These are phyloP conservation scores for Daldinia caldariorum DNA, from an alignment of 495 filamentous ascomycete genomes.

Conservation along the genomic window DNA sequence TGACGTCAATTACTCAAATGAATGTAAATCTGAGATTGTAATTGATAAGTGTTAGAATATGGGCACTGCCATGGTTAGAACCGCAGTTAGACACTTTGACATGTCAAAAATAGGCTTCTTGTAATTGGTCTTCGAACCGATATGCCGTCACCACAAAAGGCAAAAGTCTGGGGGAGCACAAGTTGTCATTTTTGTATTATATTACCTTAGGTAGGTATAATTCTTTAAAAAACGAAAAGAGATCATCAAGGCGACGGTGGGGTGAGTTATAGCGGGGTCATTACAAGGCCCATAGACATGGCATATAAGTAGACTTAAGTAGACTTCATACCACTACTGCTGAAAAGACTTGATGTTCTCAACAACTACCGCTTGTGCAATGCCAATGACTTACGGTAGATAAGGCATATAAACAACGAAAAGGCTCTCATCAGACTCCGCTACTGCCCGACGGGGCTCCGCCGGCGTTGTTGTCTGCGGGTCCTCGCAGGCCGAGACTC, in stretches of 20 bases:
- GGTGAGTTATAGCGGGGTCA: conserved; percentile 2
- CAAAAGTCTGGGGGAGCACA: background rate
- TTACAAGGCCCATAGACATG: background rate
- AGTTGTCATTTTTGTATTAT: background rate
- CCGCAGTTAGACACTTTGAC: background rate
- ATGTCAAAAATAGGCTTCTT: background rate
- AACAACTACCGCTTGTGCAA: background rate
- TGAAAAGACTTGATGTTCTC: background rate
- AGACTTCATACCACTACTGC: background rate
- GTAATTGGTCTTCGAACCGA: background rate
- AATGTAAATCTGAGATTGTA: background rate
- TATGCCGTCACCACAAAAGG: background rate
- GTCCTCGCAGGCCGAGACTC: conserved; percentile 11
- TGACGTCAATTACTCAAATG: background rate
- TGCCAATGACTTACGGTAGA: background rate
- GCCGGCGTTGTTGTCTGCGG: conserved; percentile 14
- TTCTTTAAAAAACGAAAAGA: background rate
- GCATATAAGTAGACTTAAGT: background rate
- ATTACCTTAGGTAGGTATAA: too few relatives aligned
- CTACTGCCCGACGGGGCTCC: conserved; percentile 11
- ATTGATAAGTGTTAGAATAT: background rate
- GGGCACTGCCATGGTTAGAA: background rate
- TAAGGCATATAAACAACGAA: background rate
- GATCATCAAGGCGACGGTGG: background rate
- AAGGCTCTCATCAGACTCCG: background rate